Evolutionary conservation across 2,329 filamentous ascomycete species (phyloP).

Genomic region (Trichoderma hamatum): DNA sequence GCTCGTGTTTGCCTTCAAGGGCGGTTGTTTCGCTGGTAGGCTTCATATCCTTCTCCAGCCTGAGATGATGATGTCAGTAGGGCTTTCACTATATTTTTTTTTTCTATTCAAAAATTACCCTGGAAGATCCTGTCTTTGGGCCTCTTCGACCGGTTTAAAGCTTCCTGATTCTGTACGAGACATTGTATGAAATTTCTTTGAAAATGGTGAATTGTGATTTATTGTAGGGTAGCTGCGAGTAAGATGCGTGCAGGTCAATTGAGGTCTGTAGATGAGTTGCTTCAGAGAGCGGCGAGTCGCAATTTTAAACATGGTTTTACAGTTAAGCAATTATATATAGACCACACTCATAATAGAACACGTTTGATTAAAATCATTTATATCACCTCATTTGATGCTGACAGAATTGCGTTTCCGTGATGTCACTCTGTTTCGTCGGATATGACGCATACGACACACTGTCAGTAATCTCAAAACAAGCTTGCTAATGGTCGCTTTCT

Average conservation of each 20-base stretch:
- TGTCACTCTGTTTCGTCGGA: not conserved
- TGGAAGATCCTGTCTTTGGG: conserved; percentile 44
- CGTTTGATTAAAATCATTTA: too few relatives aligned
- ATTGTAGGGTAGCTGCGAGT: not conserved
- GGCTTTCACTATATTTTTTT: not conserved
- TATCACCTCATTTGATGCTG: not conserved
- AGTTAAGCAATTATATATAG: not conserved
- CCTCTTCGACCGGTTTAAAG: conserved; percentile 36
- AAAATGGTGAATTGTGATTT: not conserved
- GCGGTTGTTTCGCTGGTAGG: conserved; percentile 46
- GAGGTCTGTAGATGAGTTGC: not conserved
- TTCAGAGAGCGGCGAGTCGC: not conserved
- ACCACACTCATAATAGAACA: too few relatives aligned
- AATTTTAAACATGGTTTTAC: not conserved
- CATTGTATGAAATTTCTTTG: conserved; percentile 31
- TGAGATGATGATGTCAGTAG: conserved; percentile 22
- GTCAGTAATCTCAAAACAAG: not conserved
- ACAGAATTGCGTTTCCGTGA: conserved; percentile 19
- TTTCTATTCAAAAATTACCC: conserved; percentile 35
- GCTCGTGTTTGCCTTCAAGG: conserved; percentile 43
- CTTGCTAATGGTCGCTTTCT: not conserved
- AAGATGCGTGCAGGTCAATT: not conserved
- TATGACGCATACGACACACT: not conserved
- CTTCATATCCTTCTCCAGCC: conserved; percentile 43
- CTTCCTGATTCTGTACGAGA: conserved; percentile 15